A percentile compares a stretch with the other conserved stretches of the same genome.
phyloP scores from a whole-genome alignment of 352 stramenopile genomes.

The Blastocystis sp. region DNA sequence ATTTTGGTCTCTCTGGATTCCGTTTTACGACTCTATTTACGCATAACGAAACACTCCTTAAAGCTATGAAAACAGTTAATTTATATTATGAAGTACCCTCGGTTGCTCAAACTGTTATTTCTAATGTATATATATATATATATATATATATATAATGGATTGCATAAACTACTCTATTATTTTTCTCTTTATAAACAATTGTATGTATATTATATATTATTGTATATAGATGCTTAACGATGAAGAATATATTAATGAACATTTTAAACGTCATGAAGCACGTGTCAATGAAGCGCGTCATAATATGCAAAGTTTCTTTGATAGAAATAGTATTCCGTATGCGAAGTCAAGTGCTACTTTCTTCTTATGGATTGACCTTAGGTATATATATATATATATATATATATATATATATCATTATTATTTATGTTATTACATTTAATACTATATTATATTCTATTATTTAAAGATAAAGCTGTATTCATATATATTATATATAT shows the following conservation, averaged over 20 bases:
- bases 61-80: constrained; percentile 47
- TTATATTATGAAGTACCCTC: constrained; percentile 53
- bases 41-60: constrained; percentile 52
- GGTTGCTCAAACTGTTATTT: constrained; percentile 53
- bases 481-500: too few relatives aligned
- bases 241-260: constrained; percentile 52
- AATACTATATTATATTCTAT: too few relatives aligned
- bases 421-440: too few relatives aligned
- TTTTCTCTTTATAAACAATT: too few relatives aligned
- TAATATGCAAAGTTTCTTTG: constrained; percentile 48
- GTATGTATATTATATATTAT: too few relatives aligned
- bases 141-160: too few relatives aligned
- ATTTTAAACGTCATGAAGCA: constrained; percentile 48
- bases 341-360: constrained; percentile 52
- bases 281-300: constrained; percentile 47
- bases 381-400: too few relatives aligned
- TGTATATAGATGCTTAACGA: constrained; percentile 50
- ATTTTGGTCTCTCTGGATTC: constrained; percentile 63
- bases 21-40: constrained; percentile 57
- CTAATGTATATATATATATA: too few relatives aligned
- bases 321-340: constrained; percentile 52
- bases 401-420: too few relatives aligned
- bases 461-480: too few relatives aligned
- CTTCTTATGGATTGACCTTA: constrained; percentile 64
- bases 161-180: too few relatives aligned